Evolutionary conservation across 352 stramenopile genomes (phyloP), one percentile per base, ranked within the genome.

Genomic region (Phytopythium sindhum): DNA sequence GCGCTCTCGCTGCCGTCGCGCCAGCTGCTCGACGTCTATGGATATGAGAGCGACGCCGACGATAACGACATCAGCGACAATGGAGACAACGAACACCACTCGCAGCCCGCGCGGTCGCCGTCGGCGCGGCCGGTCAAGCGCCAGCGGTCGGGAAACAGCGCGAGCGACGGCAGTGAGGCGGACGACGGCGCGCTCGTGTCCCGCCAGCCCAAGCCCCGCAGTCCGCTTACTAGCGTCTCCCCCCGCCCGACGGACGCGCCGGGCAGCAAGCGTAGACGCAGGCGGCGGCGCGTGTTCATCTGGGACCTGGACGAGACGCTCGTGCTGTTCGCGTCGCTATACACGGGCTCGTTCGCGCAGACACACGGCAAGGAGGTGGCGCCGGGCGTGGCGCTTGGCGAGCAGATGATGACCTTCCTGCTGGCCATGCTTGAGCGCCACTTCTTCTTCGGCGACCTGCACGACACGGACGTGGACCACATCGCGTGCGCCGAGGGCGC

Each of bases 321-420:
- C 28, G 74, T 94, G 58, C 72, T 94, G 23, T 93, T 94, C 60
- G 85, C 82, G 26, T 94, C 84, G 57, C 69, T 94, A 52, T 94
- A 88, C 65, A 91, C 78, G 21, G 84, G 86, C 17, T 66, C 77
- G 11, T 94, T 91, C 47, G 86, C 86, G 24, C 75, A 83, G 31
- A 70, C 65, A 10, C 78, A 88, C 52, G 75, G 77, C 28, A 88
- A 88, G 53, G 84, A 89, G 44, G 64, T 86, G 48, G 72, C 77
- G 1, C 72, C 68, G 15, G 83, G 86, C 55, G 74, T 93, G 21
- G 75, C 69, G 31, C 72, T 94, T 6, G 86, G 86, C 26, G 79
- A 94, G 64, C 81, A 90, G 66, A 94, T 94, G 86, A 94, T 94
- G 86, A 85, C 77, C 26, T 94, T 93, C 67, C 63, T 94, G 57